These are phyloP conservation scores for Penicillium alfredii DNA, from an alignment of 495 filamentous ascomycete species.

Conservation along the genomic window DNA sequence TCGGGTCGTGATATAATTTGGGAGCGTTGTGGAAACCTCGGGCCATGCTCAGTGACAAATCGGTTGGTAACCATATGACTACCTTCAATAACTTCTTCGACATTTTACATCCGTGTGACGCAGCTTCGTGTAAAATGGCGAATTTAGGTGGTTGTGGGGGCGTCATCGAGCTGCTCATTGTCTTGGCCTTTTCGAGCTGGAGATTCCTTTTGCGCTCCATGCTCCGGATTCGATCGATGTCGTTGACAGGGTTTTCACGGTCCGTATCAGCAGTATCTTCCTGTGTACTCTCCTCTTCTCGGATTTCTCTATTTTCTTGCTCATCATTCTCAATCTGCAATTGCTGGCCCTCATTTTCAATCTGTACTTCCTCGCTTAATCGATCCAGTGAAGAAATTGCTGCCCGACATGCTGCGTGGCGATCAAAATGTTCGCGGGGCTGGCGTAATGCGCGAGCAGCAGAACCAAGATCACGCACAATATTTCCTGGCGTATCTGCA, in stretches of 20 bases:
- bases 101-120: constrained; percentile 14
- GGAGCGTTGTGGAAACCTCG: constrained; percentile 79
- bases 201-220: constrained; percentile 10
- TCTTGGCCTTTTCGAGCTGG: constrained; percentile 5
- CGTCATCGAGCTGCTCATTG: constrained; percentile 9
- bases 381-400: not conserved
- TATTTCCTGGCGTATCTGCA: constrained; percentile 68
- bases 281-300: constrained; percentile 64
- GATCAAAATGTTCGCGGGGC: constrained; percentile 48
- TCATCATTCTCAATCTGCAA: constrained; percentile 40
- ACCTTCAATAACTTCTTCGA: constrained; percentile 58
- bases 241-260: constrained; percentile 1
- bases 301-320: constrained; percentile 67
- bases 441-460: constrained; percentile 48
- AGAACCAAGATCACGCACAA: constrained; percentile 60
- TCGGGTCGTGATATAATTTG: constrained; percentile 66
- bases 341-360: not conserved
- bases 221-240: constrained; percentile 4
- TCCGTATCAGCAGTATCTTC: constrained; percentile 18
- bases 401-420: constrained; percentile 8
- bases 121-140: constrained; percentile 22
- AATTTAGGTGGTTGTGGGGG: constrained; percentile 6
- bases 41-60: constrained; percentile 66
- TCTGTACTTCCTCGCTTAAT: not conserved
- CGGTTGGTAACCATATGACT: constrained; percentile 66